Conservation (phyloP, 2,329 filamentous ascomycete species). For the Penicillium sp. region DNA sequence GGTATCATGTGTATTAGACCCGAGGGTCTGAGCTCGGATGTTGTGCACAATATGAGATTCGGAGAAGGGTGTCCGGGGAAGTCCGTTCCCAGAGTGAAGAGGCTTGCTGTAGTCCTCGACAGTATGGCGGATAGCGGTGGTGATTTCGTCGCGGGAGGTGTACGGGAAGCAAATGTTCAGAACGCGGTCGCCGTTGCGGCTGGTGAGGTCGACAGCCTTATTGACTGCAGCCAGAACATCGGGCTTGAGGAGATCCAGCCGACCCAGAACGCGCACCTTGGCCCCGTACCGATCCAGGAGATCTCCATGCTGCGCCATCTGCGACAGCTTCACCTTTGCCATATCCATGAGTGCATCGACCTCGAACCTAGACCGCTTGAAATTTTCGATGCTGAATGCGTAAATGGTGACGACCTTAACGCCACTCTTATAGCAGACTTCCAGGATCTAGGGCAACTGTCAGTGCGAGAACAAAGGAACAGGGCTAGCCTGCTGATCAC, state of each 20-base stretch:
- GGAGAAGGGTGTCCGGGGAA: slow-evolving; percentile 66
- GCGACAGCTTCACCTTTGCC: slow-evolving; percentile 88
- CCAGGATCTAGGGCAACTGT: slow-evolving; percentile 61
- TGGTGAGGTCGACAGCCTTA: slow-evolving; percentile 77
- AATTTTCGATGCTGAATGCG: slow-evolving; percentile 98
- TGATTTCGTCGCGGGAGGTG: slow-evolving; percentile 92
- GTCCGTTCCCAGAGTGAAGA: slow-evolving; percentile 43
- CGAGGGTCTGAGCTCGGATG: slow-evolving; percentile 62
- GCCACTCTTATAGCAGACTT: slow-evolving; percentile 96
- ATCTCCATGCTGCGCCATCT: slow-evolving; percentile 88
- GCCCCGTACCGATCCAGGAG: slow-evolving; percentile 90
- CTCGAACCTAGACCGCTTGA: slow-evolving; percentile 93
- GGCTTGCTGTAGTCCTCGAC: slow-evolving; percentile 80
- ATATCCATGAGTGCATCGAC: slow-evolving; percentile 97
- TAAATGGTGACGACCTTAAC: slow-evolving; percentile 97
- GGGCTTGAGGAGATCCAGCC: slow-evolving; percentile 73
- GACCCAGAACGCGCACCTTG: slow-evolving; percentile 75
- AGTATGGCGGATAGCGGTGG: slow-evolving; percentile 77
- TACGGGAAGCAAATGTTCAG: slow-evolving; percentile 98
- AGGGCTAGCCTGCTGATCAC: not conserved
- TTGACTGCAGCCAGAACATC: slow-evolving; percentile 89
- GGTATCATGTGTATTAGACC: slow-evolving; percentile 31
- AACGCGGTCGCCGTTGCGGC: slow-evolving; percentile 70
- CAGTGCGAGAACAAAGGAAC: not conserved
- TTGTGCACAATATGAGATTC: slow-evolving; percentile 82